Percentiles rank a stretch among this genome's conserved stretches.
phyloP scores from a whole-genome alignment of 805 yeast genomes.

The Candida hispaniensis region DNA sequence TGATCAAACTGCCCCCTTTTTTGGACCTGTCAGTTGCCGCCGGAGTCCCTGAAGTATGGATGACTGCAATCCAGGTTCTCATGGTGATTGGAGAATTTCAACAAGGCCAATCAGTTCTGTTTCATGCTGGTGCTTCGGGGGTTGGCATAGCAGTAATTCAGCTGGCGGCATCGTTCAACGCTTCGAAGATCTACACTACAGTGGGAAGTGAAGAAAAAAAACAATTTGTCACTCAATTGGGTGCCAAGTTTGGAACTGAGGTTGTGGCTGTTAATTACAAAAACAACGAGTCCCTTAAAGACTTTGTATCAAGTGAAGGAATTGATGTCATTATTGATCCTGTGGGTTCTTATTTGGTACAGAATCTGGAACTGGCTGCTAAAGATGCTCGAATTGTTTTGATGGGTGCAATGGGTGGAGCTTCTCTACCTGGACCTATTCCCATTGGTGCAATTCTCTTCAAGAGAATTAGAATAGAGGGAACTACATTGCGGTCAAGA shows the following conservation, averaged over 20 bases:
- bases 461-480: conserved; percentile 25
- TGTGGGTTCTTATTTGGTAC: conserved; percentile 24
- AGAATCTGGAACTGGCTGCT: conserved; percentile 22
- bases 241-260: conserved; percentile 21
- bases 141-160: conserved; percentile 32
- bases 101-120: conserved; percentile 26
- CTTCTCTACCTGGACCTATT: conserved; percentile 18
- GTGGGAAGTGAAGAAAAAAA: conserved; percentile 26
- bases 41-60: conserved; percentile 31
- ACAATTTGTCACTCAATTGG: conserved; percentile 20
- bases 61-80: conserved; percentile 30
- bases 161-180: conserved; percentile 31
- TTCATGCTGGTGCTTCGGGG: conserved; percentile 31
- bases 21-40: conserved; percentile 26
- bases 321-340: conserved; percentile 28
- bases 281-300: no score
- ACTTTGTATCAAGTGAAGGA: conserved; percentile 23
- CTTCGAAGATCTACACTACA: conserved; percentile 29
- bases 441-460: conserved; percentile 21
- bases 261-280: conserved; percentile 26
- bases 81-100: conserved; percentile 25
- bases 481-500: conserved; percentile 27
- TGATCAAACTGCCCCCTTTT: conserved; percentile 23
- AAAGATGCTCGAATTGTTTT: conserved; percentile 26
- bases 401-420: conserved; percentile 24